Evolutionary conservation across 2,329 filamentous ascomycete species (phyloP), one percentile per base, ranked within the genome.

Genomic region (Hypocreales sp.): DNA sequence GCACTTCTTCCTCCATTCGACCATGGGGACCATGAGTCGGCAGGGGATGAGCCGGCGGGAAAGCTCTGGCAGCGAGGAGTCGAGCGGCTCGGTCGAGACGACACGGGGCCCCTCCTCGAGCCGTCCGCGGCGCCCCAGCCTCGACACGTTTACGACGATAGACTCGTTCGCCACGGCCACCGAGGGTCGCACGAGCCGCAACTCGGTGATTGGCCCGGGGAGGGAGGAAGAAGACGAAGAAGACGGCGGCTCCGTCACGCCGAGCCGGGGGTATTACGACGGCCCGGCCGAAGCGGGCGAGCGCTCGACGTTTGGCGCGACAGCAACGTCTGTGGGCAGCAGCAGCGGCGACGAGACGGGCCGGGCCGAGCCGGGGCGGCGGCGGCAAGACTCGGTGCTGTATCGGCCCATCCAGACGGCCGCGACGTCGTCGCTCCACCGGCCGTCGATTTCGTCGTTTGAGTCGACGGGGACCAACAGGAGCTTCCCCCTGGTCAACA

Each of bases 1-100:
- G 49, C 77, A 92, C 46, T 94, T 94, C 55, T 93, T 93, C 50
- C 63, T 94, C 10, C 84, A 94, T 49, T 92, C 82, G 39, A 83
- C 84, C 8, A 76, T 94, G 67, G 84, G 83, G 5, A 83, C 67
- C 3, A 75, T 83, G 44, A 73, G 67, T 38, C 51, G 59, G 20
- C 41, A 40, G 34, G 37, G 39, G 24, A 30, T 32, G 23, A 33
- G 27, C 9, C 31, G 43, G 21, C 36, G 40, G 30, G 36, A 50
- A 5, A 71, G 69, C 38, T 50, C 46, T 22, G 58, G 55, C 26
- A 76, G 72, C 41, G 62, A 58, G 32, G 63, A 55, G 39, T 77
- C 72, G 0, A 66, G 69, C 22, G 65, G 60, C 31, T 77, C 72
- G 10, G 61, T 69, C 3, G 69, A 72, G 44, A 78, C 72, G 0